Percentiles rank a stretch among this genome's conserved stretches.
Conservation (phyloP, 2,329 filamentous ascomycete genomes). For the Onygenales sp. region DNA sequence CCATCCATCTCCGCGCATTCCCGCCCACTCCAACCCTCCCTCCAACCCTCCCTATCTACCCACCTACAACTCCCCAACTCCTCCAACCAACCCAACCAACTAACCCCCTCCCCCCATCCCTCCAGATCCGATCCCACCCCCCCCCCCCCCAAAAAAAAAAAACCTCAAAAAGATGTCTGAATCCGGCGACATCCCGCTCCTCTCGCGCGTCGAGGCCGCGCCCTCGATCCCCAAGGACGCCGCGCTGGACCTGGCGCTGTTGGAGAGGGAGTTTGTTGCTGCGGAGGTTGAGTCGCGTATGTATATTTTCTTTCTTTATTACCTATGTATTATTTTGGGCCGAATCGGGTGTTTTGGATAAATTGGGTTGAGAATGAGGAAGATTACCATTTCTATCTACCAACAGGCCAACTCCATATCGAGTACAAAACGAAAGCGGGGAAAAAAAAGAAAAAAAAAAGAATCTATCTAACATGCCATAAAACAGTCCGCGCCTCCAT, state of each 20-base stretch:
- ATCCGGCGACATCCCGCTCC: slow-evolving; percentile 15
- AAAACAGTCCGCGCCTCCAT: slow-evolving; percentile 62
- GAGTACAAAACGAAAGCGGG: slow-evolving; percentile 11
- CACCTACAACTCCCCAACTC: too few relatives aligned
- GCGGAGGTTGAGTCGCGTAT: slow-evolving; percentile 73
- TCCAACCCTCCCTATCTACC: too few relatives aligned
- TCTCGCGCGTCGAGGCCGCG: slow-evolving; percentile 24
- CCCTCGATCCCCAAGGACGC: slow-evolving; percentile 39
- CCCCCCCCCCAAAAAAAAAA: too few relatives aligned
- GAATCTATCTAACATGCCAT: slow-evolving; percentile 1
- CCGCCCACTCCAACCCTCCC: too few relatives aligned
- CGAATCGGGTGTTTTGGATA: background rate
- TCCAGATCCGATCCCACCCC: too few relatives aligned
- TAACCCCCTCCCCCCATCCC: too few relatives aligned
- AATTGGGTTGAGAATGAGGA: background rate
- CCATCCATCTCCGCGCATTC: too few relatives aligned
- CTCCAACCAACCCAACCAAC: too few relatives aligned
- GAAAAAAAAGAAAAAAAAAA: slow-evolving; percentile 3
- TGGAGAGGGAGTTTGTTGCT: slow-evolving; percentile 78
- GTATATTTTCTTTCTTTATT: slow-evolving; percentile 23
- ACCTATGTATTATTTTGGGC: background rate
- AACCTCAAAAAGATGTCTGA: too few relatives aligned
- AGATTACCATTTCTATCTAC: slow-evolving; percentile 1
- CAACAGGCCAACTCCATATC: background rate
- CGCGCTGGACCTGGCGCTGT: slow-evolving; percentile 54